These are phyloP conservation scores for Penicillium maclennaniae DNA, from an alignment of 495 filamentous ascomycete species.

Conservation along the genomic window DNA sequence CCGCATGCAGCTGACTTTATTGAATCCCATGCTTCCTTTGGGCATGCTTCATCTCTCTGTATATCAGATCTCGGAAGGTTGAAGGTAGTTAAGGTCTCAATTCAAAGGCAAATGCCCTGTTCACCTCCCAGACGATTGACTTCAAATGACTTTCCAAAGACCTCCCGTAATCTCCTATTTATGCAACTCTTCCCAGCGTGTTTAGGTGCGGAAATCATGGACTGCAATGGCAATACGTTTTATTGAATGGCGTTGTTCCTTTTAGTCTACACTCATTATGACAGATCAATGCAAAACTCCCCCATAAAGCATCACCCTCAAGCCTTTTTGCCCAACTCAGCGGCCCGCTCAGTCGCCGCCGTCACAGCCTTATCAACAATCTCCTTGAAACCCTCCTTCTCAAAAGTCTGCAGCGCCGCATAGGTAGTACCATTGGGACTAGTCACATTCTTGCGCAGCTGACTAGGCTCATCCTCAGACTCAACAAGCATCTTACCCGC, in stretches of 20 bases:
- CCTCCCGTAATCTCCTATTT: too few species aligned
- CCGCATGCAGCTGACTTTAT: too few species aligned
- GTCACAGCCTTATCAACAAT: constrained; percentile 39
- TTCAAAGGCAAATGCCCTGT: too few species aligned
- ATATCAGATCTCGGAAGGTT: too few species aligned
- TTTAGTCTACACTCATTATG: neutral
- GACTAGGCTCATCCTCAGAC: constrained; percentile 31
- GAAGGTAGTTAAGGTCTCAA: too few species aligned
- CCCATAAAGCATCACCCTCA: neutral
- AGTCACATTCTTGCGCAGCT: constrained; percentile 43
- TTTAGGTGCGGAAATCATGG: too few species aligned
- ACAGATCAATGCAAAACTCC: neutral
- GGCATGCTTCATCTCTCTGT: too few species aligned
- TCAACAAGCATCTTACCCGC: constrained; percentile 41
- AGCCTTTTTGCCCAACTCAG: constrained; percentile 29
- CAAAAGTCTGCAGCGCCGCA: constrained; percentile 38
- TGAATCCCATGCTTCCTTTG: too few species aligned
- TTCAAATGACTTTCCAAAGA: too few species aligned
- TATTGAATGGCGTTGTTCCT: neutral
- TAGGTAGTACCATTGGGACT: constrained; percentile 43
- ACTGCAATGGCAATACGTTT: too few species aligned
- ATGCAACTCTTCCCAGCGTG: too few species aligned
- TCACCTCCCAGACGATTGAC: too few species aligned
- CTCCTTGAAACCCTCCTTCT: constrained; percentile 30
- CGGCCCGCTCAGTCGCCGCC: constrained; percentile 34